phyloP scores from a whole-genome alignment of 371 early-diverging fungal genomes.

The Mucor circinelloides region DNA sequence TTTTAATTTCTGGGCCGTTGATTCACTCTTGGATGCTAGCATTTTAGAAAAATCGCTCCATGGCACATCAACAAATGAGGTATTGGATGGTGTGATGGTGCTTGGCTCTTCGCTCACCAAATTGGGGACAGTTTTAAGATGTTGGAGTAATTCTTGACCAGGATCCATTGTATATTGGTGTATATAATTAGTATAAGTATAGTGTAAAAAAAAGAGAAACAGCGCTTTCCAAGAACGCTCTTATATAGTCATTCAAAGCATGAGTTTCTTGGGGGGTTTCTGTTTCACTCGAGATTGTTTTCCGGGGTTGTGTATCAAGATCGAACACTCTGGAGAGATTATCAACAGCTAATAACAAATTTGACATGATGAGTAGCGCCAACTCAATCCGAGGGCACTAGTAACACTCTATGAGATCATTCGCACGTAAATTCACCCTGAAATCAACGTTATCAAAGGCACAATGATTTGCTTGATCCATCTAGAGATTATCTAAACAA shows the following conservation, averaged over 20 bases:
- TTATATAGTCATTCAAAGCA: background rate
- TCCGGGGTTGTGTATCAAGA: too few relatives aligned
- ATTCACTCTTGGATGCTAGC: conserved; percentile 6
- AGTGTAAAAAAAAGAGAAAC: background rate
- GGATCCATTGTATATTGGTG: conserved; percentile 28
- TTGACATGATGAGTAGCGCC: background rate
- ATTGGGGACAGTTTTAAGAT: conserved; percentile 33
- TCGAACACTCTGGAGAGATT: background rate
- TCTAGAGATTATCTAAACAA: too few relatives aligned
- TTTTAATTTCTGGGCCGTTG: background rate
- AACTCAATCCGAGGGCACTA: background rate
- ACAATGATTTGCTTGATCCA: too few relatives aligned
- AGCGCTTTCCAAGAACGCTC: too few relatives aligned
- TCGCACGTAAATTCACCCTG: background rate
- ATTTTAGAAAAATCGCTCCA: conserved; percentile 31
- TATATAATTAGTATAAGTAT: background rate
- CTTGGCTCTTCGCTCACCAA: conserved; percentile 32
- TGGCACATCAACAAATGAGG: conserved; percentile 31
- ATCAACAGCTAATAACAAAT: background rate
- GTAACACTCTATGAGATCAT: background rate
- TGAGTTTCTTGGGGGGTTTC: background rate
- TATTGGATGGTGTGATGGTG: conserved; percentile 26
- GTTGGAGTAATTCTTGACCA: conserved; percentile 26
- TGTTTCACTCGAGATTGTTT: background rate
- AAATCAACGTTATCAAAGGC: too few relatives aligned